Base-by-base conservation (phyloP, 306 rosid species). In the Vigna reflexopilosa region DNA sequence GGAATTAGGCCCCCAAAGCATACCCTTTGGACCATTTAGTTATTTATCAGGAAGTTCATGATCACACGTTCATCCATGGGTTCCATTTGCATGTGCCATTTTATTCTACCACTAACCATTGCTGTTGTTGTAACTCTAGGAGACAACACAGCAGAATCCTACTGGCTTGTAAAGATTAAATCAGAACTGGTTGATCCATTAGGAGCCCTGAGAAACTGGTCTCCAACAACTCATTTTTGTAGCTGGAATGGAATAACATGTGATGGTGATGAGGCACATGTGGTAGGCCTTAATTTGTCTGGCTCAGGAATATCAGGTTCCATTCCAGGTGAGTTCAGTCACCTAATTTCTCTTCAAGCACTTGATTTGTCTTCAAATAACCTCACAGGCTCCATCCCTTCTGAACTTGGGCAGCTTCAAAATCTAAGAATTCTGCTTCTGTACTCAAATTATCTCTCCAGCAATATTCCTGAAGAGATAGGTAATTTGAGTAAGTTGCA, bases 341-440 rank as follows among this genome's bases (percentile, higher is more conserved):
- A 70, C 45, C 84, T 93, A 64, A 62, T 83, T 80, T 77, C 85
- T 58, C 91, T 93, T 77, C 89, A 88, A 89, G 49, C 80, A 11
- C 88, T 93, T 26, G 98, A 93, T 81, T 81, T 93, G 80, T 90
- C 98, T 10, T 83, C 85, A 20, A 93, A 93, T 72, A 73, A 52
- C 45, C 86, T 93, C 72, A 76, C 83, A 4, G 98, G 98, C 8
- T 78, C 82, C 13, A 87, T 93, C 75, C 93, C 98, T 82, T 72
- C 88, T 28, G 92, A 85, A 77, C 72, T 93, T 20, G 87, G 92
- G 1, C 68, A 67, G 82, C 90, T 89, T 70, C 90, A 83, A 83
- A 85, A 82, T 78, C 89, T 93, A 52, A 77, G 69, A 75, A 70
- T 13, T 19, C 80, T 93, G 56, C 83, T 76, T 45, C 85, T 93